Evolutionary conservation across 1,284 basidiomycete species (phyloP).

Genomic region (Ceraceosorus bombacis): DNA sequence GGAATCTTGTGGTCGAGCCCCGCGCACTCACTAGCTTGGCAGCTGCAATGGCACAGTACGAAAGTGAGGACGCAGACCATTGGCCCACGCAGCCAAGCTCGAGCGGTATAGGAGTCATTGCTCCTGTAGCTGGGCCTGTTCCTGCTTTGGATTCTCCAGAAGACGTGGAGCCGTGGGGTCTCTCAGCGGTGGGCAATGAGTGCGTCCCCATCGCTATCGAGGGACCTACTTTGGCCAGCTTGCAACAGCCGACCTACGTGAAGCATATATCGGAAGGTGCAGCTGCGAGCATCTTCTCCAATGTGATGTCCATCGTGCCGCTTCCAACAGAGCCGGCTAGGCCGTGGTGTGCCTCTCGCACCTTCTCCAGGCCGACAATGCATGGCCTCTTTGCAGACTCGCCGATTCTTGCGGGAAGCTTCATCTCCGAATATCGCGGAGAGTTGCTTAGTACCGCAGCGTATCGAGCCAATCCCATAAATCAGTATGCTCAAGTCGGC

Average conservation of each 20-base stretch:
- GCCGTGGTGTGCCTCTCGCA: slow-evolving; percentile 49
- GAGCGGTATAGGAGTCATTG: no score
- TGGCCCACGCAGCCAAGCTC: no score
- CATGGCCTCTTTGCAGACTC: slow-evolving; percentile 50
- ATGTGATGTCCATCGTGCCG: slow-evolving; percentile 27
- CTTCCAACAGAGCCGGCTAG: slow-evolving; percentile 32
- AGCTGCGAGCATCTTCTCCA: slow-evolving; percentile 36
- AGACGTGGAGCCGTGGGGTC: slow-evolving; percentile 9
- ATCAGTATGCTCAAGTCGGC: slow-evolving; percentile 55
- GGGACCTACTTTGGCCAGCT: slow-evolving; percentile 20
- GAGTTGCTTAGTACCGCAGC: slow-evolving; percentile 45
- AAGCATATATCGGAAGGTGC: slow-evolving; percentile 43
- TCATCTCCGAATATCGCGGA: slow-evolving; percentile 48
- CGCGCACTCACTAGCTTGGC: slow-evolving; percentile 19
- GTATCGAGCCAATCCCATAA: slow-evolving; percentile 52
- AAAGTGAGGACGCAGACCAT: neutral
- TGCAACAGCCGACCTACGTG: slow-evolving; percentile 29
- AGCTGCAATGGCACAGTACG: slow-evolving; percentile 25
- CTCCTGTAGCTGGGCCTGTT: no score
- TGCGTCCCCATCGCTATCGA: slow-evolving; percentile 34
- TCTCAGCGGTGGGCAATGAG: slow-evolving; percentile 34
- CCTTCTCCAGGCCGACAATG: slow-evolving; percentile 49
- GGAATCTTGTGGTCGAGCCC: slow-evolving; percentile 32
- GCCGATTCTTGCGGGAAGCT: slow-evolving; percentile 48
- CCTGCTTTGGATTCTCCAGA: no score